Conservation (phyloP, 2,329 filamentous ascomycete genomes). For the Monascus ruber region DNA sequence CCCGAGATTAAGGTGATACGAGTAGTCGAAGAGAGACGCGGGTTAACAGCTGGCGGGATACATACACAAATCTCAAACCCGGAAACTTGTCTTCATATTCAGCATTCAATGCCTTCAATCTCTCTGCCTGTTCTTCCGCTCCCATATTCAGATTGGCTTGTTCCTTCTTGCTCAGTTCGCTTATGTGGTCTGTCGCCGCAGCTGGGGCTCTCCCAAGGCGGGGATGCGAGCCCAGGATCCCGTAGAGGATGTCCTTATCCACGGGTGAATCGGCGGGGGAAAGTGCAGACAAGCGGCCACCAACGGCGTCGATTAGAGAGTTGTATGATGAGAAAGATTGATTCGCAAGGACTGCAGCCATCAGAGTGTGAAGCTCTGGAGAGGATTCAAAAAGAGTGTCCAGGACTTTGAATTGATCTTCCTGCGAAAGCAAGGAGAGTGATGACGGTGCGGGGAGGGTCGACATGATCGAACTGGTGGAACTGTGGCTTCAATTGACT, state of each 20-base stretch:
- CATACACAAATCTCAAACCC: constrained; percentile 61
- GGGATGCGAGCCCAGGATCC: constrained; percentile 71
- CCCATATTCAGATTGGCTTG: constrained; percentile 58
- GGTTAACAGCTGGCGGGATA: background rate
- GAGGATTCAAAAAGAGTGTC: constrained; percentile 81
- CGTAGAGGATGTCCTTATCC: constrained; percentile 50
- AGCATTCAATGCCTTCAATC: constrained; percentile 54
- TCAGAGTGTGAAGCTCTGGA: constrained; percentile 58
- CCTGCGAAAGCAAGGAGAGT: constrained; percentile 45
- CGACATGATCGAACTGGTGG: background rate
- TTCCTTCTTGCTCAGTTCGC: constrained; percentile 65
- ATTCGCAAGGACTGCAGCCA: constrained; percentile 54
- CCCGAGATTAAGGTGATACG: too few relatives aligned
- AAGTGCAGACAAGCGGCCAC: constrained; percentile 51
- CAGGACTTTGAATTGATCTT: constrained; percentile 45
- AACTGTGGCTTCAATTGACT: too few relatives aligned
- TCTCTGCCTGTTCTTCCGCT: constrained; percentile 29
- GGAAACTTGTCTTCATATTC: constrained; percentile 69
- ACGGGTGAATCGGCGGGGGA: constrained; percentile 39
- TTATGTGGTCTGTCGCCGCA: constrained; percentile 47
- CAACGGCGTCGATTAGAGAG: constrained; percentile 56
- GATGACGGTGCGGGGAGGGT: constrained; percentile 47
- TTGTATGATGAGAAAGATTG: constrained; percentile 55
- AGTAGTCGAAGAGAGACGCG: too few relatives aligned
- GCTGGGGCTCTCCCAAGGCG: constrained; percentile 54